Base-by-base conservation (phyloP, 2,329 filamentous ascomycete genomes). In the Huntiella bhutanensis region DNA sequence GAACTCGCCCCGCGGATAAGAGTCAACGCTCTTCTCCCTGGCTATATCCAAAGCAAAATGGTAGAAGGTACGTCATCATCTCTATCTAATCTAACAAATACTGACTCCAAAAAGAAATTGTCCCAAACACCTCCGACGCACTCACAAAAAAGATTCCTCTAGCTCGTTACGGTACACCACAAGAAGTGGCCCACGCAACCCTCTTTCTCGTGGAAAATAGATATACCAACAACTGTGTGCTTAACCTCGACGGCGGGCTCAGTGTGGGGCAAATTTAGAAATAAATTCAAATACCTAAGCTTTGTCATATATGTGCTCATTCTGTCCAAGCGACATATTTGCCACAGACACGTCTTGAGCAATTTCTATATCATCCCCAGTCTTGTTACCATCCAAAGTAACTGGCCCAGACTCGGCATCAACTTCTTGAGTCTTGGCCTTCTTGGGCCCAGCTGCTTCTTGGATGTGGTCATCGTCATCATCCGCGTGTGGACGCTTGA, bases 181-280 rank as follows among this genome's bases (percentile, higher is more conserved):
- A 73, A 19, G 85, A 93, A 59, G 73, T 92, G 32, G 84, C 85
- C n/a, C 77, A 87, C 56, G 84, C 85, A 46, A 82, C 80, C 41
- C 57, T 80, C 22, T 93, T 92, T 59, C 68, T 93, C 12, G 80
- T 75, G 28, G 69, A 70, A 41, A 93, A 91, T 59, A 65, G 73
- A 51, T 94, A 88, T 61, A 82, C 84, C 47, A 88, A 88, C 59
- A 92, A 92, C 53, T 91, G 83, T 59, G 70, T 87, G 43, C 67
- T 94, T 44, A 91, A 87, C 59, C 67, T 94, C 22, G 86, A 93
- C 60, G 86, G 86, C 12, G 86, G 86, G 1, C 60, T 92, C 53
- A 86, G 81, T 59, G 82, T 81, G 43, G 61, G 47, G 61, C 42
- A 22, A 33, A 5, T 15, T 6, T 16, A 10, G 28, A 33, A 47